These are phyloP conservation scores for Quercus mongolica DNA, from an alignment of 306 rosid species.

Conservation along the genomic window DNA sequence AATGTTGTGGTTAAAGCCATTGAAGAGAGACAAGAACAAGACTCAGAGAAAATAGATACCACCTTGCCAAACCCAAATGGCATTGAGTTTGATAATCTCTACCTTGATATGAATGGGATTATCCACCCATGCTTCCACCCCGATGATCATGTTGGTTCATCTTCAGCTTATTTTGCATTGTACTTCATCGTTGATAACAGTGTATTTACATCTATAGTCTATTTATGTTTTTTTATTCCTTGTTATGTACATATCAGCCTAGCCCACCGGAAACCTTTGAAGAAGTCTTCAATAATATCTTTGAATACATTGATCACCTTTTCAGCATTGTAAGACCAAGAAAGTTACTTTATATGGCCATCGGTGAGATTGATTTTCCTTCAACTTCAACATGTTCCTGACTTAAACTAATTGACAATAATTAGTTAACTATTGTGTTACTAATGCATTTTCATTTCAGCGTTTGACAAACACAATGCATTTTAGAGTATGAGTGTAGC, in stretches of 20 bases:
- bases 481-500: neutral
- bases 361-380: conserved; percentile 26
- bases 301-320: conserved; percentile 42
- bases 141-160: conserved; percentile 13
- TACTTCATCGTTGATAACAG: neutral
- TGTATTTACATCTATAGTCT: neutral
- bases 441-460: too few relatives aligned
- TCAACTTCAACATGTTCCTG: too few relatives aligned
- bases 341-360: conserved; percentile 43
- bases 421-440: too few relatives aligned
- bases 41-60: neutral
- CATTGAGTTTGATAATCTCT: conserved; percentile 42
- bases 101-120: conserved; percentile 55
- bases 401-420: too few relatives aligned
- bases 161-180: neutral
- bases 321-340: conserved; percentile 32
- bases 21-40: conserved; percentile 1
- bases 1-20: conserved; percentile 10
- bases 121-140: conserved; percentile 67
- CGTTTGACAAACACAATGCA: too few relatives aligned
- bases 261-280: conserved; percentile 26
- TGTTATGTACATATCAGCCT: neutral
- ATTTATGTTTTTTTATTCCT: neutral
- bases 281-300: conserved; percentile 42
- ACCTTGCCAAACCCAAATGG: conserved; percentile 25